These are phyloP conservation scores for Boletus semigastroideus DNA, from an alignment of 1,284 basidiomycete genomes.

Conservation along the genomic window DNA sequence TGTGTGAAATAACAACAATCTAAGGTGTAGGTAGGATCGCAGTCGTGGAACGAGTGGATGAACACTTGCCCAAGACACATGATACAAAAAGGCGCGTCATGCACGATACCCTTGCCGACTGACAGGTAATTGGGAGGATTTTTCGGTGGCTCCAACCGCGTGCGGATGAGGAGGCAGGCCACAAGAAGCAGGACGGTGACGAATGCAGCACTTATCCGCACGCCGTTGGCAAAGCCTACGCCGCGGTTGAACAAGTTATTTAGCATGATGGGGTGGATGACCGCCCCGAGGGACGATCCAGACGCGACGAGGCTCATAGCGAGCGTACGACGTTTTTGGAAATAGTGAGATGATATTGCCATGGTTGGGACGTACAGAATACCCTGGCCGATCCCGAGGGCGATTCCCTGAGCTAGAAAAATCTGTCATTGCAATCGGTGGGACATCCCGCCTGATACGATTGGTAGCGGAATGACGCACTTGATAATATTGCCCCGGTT, in stretches of 20 bases:
- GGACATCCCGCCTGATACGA: not conserved
- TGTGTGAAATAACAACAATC: conserved; percentile 16
- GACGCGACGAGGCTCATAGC: conserved; percentile 35
- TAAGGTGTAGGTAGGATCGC: not conserved
- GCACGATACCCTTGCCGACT: conserved; percentile 15
- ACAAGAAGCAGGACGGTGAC: conserved; percentile 26
- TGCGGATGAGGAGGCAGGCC: conserved; percentile 30
- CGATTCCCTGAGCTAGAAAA: conserved; percentile 37
- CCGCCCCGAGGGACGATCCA: conserved; percentile 36
- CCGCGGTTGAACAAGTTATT: conserved; percentile 37
- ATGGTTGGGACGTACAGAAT: conserved; percentile 32
- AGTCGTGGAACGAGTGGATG: not conserved
- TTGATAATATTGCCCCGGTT: conserved; percentile 29
- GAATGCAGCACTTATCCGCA: conserved; percentile 33
- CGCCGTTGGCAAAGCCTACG: conserved; percentile 30
- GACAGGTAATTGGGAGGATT: conserved; percentile 18
- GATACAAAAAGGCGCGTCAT: conserved; percentile 25
- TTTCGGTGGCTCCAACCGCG: conserved; percentile 28
- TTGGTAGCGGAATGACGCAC: conserved; percentile 5
- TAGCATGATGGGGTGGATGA: conserved; percentile 39
- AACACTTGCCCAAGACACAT: conserved; percentile 22
- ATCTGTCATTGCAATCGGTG: conserved; percentile 20
- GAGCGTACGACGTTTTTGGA: conserved; percentile 31
- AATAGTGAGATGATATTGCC: conserved; percentile 37
- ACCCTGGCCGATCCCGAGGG: conserved; percentile 33